phyloP scores from a whole-genome alignment of 805 yeast species.

The Starmerella bacillaris region DNA sequence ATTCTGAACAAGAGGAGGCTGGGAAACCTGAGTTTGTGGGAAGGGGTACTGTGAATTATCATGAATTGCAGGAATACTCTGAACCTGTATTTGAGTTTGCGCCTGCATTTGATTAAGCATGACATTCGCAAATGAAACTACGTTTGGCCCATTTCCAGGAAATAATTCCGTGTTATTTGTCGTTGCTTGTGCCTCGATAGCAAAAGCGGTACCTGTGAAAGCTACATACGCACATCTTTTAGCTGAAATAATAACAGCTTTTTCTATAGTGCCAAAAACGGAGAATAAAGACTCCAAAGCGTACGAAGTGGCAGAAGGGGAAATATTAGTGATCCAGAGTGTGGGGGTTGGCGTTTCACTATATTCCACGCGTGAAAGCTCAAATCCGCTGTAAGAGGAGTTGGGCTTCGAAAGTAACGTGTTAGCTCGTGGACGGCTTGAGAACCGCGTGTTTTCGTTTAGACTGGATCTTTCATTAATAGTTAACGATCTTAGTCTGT shows the following conservation, averaged over 20 bases:
- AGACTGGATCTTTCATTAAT: too few relatives aligned
- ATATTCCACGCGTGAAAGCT: conserved; percentile 10
- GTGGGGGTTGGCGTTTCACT: conserved; percentile 28
- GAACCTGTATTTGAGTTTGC: too few relatives aligned
- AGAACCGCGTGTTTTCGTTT: too few relatives aligned
- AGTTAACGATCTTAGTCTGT: not conserved
- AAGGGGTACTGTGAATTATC: too few relatives aligned
- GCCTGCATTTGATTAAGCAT: too few relatives aligned
- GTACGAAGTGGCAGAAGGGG: conserved; percentile 36
- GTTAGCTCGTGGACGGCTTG: too few relatives aligned
- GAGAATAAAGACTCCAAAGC: conserved; percentile 44
- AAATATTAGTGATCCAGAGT: conserved; percentile 64
- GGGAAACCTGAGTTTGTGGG: too few relatives aligned
- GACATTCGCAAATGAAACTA: conserved; percentile 72
- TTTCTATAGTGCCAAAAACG: conserved; percentile 42
- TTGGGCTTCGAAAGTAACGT: too few relatives aligned
- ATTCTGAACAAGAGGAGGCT: too few relatives aligned
- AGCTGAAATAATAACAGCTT: conserved; percentile 40
- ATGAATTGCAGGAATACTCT: too few relatives aligned
- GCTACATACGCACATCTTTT: conserved; percentile 43
- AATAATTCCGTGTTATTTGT: conserved; percentile 69
- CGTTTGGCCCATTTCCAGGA: conserved; percentile 56
- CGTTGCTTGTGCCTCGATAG: conserved; percentile 59
- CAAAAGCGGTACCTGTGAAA: conserved; percentile 51
- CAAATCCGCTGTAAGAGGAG: too few relatives aligned